Conservation (phyloP, 1,284 basidiomycete species). For the Cryptococcus sp. region DNA sequence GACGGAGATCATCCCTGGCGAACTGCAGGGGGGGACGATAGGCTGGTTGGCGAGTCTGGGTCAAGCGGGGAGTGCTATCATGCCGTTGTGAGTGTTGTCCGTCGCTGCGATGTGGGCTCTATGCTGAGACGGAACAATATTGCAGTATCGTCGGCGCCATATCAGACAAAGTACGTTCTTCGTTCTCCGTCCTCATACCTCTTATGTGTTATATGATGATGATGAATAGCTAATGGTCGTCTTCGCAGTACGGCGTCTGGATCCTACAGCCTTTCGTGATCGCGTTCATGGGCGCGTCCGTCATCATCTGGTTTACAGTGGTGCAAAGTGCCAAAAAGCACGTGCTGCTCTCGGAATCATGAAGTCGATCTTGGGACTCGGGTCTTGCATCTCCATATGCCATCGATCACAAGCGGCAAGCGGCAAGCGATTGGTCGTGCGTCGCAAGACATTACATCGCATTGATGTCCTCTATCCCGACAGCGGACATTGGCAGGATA, state of each 20-base stretch:
- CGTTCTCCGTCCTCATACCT: neutral
- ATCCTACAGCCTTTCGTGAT: conserved; percentile 47
- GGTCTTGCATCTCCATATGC: too few species aligned
- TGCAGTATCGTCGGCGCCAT: conserved; percentile 43
- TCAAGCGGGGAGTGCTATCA: conserved; percentile 65
- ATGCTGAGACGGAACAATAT: neutral
- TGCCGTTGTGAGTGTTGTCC: conserved; percentile 65
- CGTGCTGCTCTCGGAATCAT: too few species aligned
- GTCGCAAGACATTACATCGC: too few species aligned
- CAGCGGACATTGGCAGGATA: too few species aligned
- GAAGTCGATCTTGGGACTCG: too few species aligned
- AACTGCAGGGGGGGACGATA: conserved; percentile 66
- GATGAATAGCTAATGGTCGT: neutral
- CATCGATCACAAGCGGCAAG: too few species aligned
- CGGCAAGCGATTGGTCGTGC: too few species aligned
- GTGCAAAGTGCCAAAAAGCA: neutral
- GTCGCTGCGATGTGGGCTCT: too few species aligned
- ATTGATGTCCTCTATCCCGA: too few species aligned
- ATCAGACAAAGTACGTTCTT: conserved; percentile 27
- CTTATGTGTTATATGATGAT: too few species aligned
- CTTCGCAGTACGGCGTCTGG: conserved; percentile 41
- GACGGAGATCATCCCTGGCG: conserved; percentile 60
- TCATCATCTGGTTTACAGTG: conserved; percentile 39
- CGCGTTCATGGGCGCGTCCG: conserved; percentile 32
- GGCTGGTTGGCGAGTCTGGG: conserved; percentile 65